Conservation (phyloP, 768 basidiomycete genomes). For the Crepidotus variabilis region DNA sequence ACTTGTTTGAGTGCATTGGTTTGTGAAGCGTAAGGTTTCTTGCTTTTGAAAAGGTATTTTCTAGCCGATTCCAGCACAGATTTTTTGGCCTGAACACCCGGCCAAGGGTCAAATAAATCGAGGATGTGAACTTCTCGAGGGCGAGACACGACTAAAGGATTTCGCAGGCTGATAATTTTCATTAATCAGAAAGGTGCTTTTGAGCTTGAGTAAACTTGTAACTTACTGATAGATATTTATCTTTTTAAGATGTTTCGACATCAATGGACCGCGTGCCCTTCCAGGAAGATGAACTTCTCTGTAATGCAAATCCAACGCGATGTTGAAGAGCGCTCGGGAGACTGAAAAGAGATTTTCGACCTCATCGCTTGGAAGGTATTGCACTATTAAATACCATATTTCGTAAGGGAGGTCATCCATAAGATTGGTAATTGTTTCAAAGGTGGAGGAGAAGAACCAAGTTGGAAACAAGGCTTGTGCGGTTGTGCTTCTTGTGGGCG, state of each 20-base stretch:
- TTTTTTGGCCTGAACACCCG: too few species aligned
- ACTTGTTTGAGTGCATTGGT: not conserved
- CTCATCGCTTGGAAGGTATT: not conserved
- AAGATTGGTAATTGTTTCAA: not conserved
- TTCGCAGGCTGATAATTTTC: not conserved
- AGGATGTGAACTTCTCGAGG: not conserved
- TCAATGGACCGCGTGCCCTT: too few species aligned
- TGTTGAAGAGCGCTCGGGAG: not conserved
- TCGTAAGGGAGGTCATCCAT: not conserved
- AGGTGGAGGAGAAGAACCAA: not conserved
- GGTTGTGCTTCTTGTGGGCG: too few species aligned
- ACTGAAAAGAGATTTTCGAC: not conserved
- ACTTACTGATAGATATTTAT: not conserved
- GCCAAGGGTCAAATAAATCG: not conserved
- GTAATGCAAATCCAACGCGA: not conserved
- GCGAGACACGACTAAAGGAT: not conserved
- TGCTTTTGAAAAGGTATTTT: not conserved
- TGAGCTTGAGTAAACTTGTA: not conserved
- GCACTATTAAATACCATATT: not conserved
- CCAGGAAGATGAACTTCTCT: not conserved
- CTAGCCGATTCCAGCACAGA: not conserved
- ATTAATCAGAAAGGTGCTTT: not conserved
- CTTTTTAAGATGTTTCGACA: too few species aligned
- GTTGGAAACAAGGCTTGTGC: too few species aligned
- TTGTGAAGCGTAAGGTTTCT: not conserved